Base-by-base conservation (phyloP, 1,139 yeast species). In the Waltiozyma sp. region DNA sequence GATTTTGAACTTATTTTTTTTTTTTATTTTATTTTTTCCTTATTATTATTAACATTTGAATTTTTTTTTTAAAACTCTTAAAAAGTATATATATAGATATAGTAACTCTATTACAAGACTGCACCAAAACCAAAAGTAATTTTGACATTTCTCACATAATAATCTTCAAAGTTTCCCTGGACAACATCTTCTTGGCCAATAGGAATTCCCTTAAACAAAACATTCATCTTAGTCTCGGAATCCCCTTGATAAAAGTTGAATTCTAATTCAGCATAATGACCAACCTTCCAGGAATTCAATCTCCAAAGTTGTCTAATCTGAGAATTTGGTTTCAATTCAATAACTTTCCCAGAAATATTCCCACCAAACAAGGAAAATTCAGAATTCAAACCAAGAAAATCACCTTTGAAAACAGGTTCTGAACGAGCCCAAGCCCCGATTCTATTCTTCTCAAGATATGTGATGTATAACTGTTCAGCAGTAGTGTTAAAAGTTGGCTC, bases 111-210 rank as follows among this genome's bases (percentile, higher is more conserved):
- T 39, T 37, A 53, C 49, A 82, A 65, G 14, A 83, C 88, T n/a
- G 87, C 84, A 19, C 93, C 97, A 62, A 84, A 89, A 1, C 98
- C 97, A 63, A 91, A 91, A 0, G 96, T 83, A 39, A 87, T 59
- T 68, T 88, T 91, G 58, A 91, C 88, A 10, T 95, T 75, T 62
- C 81, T 79, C 45, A 89, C 79, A 60, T 91, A 91, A 62, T 87
- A 85, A 50, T 85, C 88, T 54, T 87, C 88, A 58, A 93, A 91
- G 63, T 91, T 91, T 39, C 70, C 75, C 57, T 79, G 76, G 38
- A 86, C 96, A 45, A 83, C 71, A 45, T 91, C 98, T 62, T 91
- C 97, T 59, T 93, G 93, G n/a, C 97, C 98, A 39, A 91, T 71
- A 19, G 98, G 98, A 41, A 91, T 81, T n/a, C 96, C 96, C 19